These are phyloP conservation scores for Triadica sebifera DNA, from an alignment of 345 rosid genomes.

Conservation along the genomic window DNA sequence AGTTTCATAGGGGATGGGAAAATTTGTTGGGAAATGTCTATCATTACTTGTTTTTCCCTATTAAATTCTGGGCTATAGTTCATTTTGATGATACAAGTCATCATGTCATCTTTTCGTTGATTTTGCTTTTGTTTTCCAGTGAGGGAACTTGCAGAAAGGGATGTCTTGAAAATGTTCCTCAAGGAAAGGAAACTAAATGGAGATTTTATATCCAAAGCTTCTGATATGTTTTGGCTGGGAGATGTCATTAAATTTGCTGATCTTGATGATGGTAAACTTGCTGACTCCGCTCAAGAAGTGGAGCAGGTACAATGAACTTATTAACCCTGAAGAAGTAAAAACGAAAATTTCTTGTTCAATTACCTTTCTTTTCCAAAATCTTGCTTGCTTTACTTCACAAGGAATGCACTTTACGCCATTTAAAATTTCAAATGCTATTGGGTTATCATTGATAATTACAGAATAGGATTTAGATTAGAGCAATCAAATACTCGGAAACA, in stretches of 20 bases:
- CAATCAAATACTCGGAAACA: neutral
- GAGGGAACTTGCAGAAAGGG: constrained; percentile 60
- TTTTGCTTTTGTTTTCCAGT: constrained; percentile 26
- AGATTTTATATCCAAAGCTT: constrained; percentile 74
- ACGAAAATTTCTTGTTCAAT: neutral
- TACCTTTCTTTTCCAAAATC: neutral
- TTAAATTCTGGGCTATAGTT: neutral
- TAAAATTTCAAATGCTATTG: neutral
- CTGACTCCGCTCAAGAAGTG: constrained; percentile 21
- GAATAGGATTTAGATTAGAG: neutral
- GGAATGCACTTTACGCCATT: neutral
- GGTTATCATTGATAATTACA: neutral
- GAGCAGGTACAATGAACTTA: constrained; percentile 32
- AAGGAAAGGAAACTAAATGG: constrained; percentile 76
- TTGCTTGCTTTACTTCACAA: neutral
- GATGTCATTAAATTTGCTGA: constrained; percentile 44
- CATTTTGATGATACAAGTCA: neutral
- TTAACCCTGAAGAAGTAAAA: no score
- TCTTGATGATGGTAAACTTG: constrained; percentile 24
- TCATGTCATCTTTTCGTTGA: neutral
- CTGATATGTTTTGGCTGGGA: constrained; percentile 66
- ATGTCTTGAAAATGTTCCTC: constrained; percentile 65
- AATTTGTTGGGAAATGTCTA: neutral
- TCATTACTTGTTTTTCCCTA: neutral
- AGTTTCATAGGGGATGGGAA: neutral